These are phyloP conservation scores for Rhodotorula sp. DNA, from an alignment of 1,284 basidiomycete genomes.

Conservation along the genomic window DNA sequence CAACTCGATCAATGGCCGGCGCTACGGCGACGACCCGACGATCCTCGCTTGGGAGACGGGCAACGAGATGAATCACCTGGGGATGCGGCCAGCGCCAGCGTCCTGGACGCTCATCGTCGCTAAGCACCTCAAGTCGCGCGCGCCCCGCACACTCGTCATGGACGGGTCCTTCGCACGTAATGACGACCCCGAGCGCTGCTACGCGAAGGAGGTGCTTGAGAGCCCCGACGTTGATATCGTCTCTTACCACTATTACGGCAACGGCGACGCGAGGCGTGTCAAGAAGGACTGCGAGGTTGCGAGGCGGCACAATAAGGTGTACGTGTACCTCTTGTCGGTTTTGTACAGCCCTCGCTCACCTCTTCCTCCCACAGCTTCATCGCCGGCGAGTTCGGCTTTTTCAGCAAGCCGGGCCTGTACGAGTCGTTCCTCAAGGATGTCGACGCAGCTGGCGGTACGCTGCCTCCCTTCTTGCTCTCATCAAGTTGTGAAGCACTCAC, in stretches of 20 bases:
- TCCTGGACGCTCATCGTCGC: conserved; percentile 45
- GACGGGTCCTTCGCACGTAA: conserved; percentile 48
- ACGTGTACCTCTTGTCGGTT: conserved; percentile 1
- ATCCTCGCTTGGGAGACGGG: conserved; percentile 50
- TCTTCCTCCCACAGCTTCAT: conserved; percentile 36
- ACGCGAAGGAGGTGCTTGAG: conserved; percentile 42
- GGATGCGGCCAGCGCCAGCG: conserved; percentile 44
- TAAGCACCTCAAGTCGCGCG: conserved; percentile 47
- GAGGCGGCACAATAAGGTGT: conserved; percentile 43
- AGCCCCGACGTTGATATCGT: conserved; percentile 46
- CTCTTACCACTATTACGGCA: conserved; percentile 47
- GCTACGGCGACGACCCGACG: conserved; percentile 48
- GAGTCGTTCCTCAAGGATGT: conserved; percentile 36
- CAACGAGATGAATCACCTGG: conserved; percentile 45
- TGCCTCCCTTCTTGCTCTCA: neutral
- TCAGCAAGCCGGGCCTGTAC: conserved; percentile 40
- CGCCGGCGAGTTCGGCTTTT: conserved; percentile 50
- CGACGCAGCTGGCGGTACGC: conserved; percentile 38
- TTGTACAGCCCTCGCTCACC: neutral
- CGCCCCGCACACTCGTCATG: conserved; percentile 48
- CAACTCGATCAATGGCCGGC: conserved; percentile 48
- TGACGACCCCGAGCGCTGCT: conserved; percentile 43
- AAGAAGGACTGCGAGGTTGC: conserved; percentile 44
- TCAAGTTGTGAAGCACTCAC: too few species aligned
- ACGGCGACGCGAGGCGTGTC: conserved; percentile 44